Percentiles rank a stretch among this genome's conserved stretches.
These are phyloP conservation scores for Mycocentrospora acerina DNA, from an alignment of 2,329 filamentous ascomycete genomes.

Conservation along the genomic window DNA sequence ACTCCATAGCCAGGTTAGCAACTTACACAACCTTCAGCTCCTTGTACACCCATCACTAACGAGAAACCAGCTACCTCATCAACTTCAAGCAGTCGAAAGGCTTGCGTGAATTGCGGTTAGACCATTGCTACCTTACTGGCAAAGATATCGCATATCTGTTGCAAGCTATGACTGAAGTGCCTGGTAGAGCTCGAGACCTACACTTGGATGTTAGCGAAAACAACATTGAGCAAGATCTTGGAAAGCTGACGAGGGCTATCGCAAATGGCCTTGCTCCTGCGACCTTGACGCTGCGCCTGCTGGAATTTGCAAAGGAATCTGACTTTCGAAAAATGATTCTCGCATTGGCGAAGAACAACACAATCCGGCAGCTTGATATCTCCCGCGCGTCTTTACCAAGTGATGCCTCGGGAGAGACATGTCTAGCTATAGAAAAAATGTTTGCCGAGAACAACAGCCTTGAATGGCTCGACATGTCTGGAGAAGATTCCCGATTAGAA, in stretches of 20 bases:
- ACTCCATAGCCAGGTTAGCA: slow-evolving; percentile 56
- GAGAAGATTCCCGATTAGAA: slow-evolving; percentile 71
- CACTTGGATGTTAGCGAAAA: slow-evolving; percentile 69
- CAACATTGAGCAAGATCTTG: slow-evolving; percentile 55
- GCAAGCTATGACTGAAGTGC: slow-evolving; percentile 59
- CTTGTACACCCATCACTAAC: slow-evolving; percentile 36
- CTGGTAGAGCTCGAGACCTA: slow-evolving; percentile 56
- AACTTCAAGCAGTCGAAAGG: slow-evolving; percentile 60
- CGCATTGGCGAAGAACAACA: slow-evolving; percentile 63
- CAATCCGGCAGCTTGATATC: slow-evolving; percentile 66
- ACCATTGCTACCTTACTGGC: slow-evolving; percentile 67
- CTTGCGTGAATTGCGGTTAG: slow-evolving; percentile 63
- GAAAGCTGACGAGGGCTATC: slow-evolving; percentile 56
- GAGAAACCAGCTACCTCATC: slow-evolving; percentile 56
- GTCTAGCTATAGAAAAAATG: slow-evolving; percentile 62
- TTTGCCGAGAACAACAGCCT: slow-evolving; percentile 68
- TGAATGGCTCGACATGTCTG: slow-evolving; percentile 68
- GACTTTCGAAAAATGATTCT: slow-evolving; percentile 65
- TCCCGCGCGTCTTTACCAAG: slow-evolving; percentile 70
- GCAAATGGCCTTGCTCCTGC: slow-evolving; percentile 58
- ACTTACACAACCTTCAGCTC: neutral
- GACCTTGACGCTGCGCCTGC: slow-evolving; percentile 65
- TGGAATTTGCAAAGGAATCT: slow-evolving; percentile 67
- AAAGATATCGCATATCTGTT: slow-evolving; percentile 66
- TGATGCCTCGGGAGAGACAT: slow-evolving; percentile 68